A percentile compares a stretch with the other conserved stretches of the same genome.
phyloP scores from a whole-genome alignment of 768 basidiomycete species.

The Rhodocollybia butyracea region DNA sequence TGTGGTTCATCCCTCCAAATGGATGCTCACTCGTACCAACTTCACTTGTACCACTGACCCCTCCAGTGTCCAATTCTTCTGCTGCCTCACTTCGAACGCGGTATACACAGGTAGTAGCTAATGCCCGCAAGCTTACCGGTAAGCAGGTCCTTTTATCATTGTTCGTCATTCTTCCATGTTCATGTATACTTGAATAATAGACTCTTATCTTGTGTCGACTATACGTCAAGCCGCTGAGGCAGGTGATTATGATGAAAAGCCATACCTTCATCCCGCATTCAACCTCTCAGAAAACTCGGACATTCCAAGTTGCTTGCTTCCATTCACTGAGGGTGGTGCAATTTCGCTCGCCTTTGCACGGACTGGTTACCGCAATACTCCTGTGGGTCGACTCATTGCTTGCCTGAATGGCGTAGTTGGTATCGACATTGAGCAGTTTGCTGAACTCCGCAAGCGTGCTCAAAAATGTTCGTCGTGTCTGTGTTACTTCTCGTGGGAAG shows the following conservation, averaged over 20 bases:
- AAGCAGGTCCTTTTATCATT: neutral
- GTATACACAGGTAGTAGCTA: neutral
- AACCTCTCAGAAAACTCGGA: neutral
- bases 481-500: neutral
- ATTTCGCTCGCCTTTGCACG: neutral
- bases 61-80: no score
- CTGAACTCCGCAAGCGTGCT: neutral
- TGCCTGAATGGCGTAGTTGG: neutral
- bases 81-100: no score
- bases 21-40: no score
- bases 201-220: neutral
- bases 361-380: neutral
- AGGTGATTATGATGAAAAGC: neutral
- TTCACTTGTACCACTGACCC: no score
- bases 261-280: neutral
- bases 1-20: no score
- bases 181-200: neutral
- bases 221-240: neutral
- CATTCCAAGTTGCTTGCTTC: neutral
- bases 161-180: neutral
- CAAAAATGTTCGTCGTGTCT: neutral
- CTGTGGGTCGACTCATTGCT: neutral
- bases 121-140: neutral
- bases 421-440: neutral
- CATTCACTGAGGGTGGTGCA: neutral